phyloP scores from a whole-genome alignment of 2,329 filamentous ascomycete genomes.

The Exophiala bonariae region DNA sequence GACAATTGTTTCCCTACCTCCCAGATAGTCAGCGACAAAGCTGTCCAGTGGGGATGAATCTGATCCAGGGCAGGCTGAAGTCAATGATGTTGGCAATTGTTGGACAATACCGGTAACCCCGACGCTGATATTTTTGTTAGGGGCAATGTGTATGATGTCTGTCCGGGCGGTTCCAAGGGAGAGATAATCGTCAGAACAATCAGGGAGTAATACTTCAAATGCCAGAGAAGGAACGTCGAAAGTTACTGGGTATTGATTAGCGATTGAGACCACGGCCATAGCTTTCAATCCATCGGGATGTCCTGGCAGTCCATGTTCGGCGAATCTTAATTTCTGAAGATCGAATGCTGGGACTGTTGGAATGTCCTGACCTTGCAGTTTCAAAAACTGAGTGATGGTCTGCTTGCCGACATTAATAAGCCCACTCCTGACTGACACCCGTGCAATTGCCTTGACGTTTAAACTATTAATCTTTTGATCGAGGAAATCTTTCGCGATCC shows the following conservation, averaged over 20 bases:
- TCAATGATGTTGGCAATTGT: constrained; percentile 72
- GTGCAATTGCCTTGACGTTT: constrained; percentile 70
- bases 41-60: constrained; percentile 80
- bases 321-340: constrained; percentile 76
- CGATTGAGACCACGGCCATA: constrained; percentile 70
- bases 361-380: constrained; percentile 56
- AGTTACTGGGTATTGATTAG: constrained; percentile 76
- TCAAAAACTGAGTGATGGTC: constrained; percentile 63
- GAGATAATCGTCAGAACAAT: constrained; percentile 73
- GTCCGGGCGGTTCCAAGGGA: constrained; percentile 75
- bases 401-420: constrained; percentile 78
- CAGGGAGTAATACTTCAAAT: constrained; percentile 82
- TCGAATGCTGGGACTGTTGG: constrained; percentile 79
- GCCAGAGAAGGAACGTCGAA: constrained; percentile 75
- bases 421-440: constrained; percentile 75
- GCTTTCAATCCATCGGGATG: constrained; percentile 70
- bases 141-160: constrained; percentile 64
- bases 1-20: constrained; percentile 74
- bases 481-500: constrained; percentile 84
- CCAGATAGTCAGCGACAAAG: constrained; percentile 77
- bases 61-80: constrained; percentile 71
- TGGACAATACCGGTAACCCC: constrained; percentile 71
- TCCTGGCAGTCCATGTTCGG: constrained; percentile 62
- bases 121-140: constrained; percentile 66
- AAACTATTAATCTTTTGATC: constrained; percentile 73